phyloP scores from a whole-genome alignment of 306 rosid genomes.

The Cucumis hystrix region DNA sequence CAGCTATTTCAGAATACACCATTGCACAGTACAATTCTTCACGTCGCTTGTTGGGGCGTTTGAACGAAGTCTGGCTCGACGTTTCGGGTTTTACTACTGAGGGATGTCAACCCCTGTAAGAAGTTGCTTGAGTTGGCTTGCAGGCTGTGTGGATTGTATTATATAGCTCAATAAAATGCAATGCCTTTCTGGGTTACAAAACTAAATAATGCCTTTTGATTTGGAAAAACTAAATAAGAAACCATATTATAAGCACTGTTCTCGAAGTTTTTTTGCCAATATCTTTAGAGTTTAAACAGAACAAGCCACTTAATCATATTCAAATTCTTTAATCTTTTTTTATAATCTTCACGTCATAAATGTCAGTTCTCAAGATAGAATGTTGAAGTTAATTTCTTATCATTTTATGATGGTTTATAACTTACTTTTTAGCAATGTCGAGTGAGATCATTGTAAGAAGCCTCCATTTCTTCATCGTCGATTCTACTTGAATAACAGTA shows the following conservation, averaged over 20 bases:
- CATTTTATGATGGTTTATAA: background rate
- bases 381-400: background rate
- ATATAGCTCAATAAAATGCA: background rate
- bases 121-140: background rate
- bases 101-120: constrained; percentile 11
- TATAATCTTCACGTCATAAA: background rate
- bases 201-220: background rate
- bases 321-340: background rate
- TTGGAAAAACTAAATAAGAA: background rate
- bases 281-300: background rate
- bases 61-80: constrained; percentile 64
- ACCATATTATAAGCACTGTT: background rate
- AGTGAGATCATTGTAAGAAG: background rate
- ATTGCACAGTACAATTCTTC: constrained; percentile 69
- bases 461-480: background rate
- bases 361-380: background rate
- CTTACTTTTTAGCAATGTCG: background rate
- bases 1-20: constrained; percentile 17
- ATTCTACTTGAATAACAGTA: background rate
- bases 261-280: background rate
- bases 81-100: constrained; percentile 23
- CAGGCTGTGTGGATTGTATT: background rate
- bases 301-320: background rate
- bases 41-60: constrained; percentile 16
- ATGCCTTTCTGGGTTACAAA: background rate